Base-by-base conservation (phyloP, 208 protist genomes). In the Crithidia fasciculata region DNA sequence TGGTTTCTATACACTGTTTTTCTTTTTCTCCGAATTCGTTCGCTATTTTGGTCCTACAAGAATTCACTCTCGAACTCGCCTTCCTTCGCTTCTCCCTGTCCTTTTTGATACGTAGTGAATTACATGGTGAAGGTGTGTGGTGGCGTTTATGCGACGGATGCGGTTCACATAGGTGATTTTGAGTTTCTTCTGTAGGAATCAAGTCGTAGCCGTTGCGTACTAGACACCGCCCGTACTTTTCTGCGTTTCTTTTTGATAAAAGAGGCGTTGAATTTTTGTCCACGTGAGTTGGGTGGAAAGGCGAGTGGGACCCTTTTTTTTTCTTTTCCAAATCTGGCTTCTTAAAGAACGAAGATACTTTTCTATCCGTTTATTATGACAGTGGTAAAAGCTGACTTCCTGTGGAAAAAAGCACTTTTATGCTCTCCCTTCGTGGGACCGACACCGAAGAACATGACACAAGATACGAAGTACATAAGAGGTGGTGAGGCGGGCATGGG, bases 1-100 rank as follows among this genome's bases (percentile, higher is more conserved):
- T 79, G 61, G 57, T 68, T 60, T 53, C 50, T 80, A 40, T 66
- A 66, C 63, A 18, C 4, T 45, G 75, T 16, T 65, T 68, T 69
- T 60, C 72, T 64, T 72, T 59, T 70, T 41, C 47, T 69, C 13
- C 44, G 9, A 13, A 49, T 8, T 2, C 12, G 45, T 49, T 49
- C 45, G 45, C 9, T 49, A 13, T 49, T 49, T 8, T 15, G 45
- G 45, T 8, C 45, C 45, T 49, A 49, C 45, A 49, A 2, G 12
- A 49, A 49, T 28, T 28, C 28, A 28, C 28, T 12, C 52, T 56
- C 19, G 0, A 9, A 56, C n/a, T 56, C 19, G 15, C 52, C 15
- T 56, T 56, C 19, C 5, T 56, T 2, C 52, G 1, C 5, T 56
- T 36, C 28, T 28, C 28, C 1, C 28, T 28, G 0, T 28, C 28